These are phyloP conservation scores for Protomyces pachydermus DNA, from an alignment of 1,139 yeast species.

Conservation along the genomic window DNA sequence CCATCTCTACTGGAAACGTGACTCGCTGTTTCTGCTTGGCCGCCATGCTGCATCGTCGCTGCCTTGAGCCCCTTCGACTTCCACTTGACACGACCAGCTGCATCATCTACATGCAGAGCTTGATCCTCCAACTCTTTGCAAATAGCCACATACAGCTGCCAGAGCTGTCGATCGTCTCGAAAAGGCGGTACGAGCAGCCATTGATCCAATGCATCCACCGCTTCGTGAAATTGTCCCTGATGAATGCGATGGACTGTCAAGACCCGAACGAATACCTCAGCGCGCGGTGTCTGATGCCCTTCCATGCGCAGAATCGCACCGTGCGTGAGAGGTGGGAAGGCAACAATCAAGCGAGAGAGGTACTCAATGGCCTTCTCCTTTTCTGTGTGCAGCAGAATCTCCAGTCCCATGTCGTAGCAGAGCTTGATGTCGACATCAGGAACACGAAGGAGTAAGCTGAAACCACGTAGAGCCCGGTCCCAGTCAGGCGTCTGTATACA, in stretches of 20 bases:
- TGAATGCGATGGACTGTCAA: conserved; percentile 3
- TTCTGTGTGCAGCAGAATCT: conserved; percentile 20
- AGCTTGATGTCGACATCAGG: conserved; percentile 21
- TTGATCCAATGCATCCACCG: conserved; percentile 18
- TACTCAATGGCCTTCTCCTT: conserved; percentile 1
- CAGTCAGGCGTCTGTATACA: conserved; percentile 12
- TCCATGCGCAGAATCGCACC: neutral
- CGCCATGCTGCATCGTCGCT: neutral
- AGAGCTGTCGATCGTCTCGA: conserved; percentile 8
- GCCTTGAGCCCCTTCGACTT: conserved; percentile 5
- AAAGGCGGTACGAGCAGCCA: conserved; percentile 23
- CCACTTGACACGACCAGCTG: neutral
- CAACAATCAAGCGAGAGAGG: conserved; percentile 18
- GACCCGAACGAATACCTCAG: conserved; percentile 10
- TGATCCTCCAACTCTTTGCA: neutral
- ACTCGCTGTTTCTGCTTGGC: neutral
- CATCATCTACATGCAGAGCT: neutral
- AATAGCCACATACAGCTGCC: neutral
- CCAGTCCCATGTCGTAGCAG: conserved; percentile 27
- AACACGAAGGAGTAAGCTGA: conserved; percentile 12
- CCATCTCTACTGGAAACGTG: neutral
- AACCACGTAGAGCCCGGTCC: conserved; percentile 22
- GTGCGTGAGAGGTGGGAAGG: conserved; percentile 10
- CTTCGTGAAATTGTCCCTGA: neutral
- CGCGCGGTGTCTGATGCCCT: neutral